phyloP scores from a whole-genome alignment of 2,329 filamentous ascomycete species.

The Fusarium sp. region DNA sequence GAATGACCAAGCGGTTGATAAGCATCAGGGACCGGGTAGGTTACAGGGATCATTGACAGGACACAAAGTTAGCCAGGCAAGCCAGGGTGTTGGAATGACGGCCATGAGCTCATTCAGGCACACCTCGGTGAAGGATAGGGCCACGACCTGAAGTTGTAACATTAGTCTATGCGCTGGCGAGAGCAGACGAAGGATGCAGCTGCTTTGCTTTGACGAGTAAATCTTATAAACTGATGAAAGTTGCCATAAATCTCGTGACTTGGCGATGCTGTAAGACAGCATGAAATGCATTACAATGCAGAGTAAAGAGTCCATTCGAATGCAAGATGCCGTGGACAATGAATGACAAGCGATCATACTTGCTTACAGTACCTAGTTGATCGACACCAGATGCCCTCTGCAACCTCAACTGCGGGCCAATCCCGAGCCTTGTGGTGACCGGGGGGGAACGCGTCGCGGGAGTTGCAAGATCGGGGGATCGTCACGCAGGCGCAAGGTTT shows the following conservation, averaged over 20 bases:
- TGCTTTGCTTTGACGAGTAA: neutral
- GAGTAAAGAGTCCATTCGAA: slow-evolving; percentile 8
- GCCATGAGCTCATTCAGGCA: slow-evolving; percentile 25
- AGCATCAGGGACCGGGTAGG: slow-evolving; percentile 12
- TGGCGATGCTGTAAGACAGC: slow-evolving; percentile 9
- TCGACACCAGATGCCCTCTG: slow-evolving; percentile 24
- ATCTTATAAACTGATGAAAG: neutral
- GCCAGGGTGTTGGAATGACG: slow-evolving; percentile 21
- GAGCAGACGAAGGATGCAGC: slow-evolving; percentile 8
- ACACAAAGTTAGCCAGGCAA: slow-evolving; percentile 33
- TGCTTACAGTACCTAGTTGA: slow-evolving; percentile 10
- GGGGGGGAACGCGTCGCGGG: slow-evolving; percentile 30
- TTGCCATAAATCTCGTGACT: slow-evolving; percentile 3
- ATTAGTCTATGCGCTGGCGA: slow-evolving; percentile 27
- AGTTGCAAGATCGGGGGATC: slow-evolving; percentile 43
- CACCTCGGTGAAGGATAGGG: slow-evolving; percentile 21
- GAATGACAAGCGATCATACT: slow-evolving; percentile 21
- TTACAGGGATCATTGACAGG: slow-evolving; percentile 25
- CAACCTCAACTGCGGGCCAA: slow-evolving; percentile 29
- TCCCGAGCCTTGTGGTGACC: slow-evolving; percentile 10
- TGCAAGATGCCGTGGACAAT: slow-evolving; percentile 15
- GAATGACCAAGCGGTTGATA: slow-evolving; percentile 39
- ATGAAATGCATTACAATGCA: slow-evolving; percentile 4
- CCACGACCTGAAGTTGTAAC: slow-evolving; percentile 38
- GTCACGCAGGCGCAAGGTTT: slow-evolving; percentile 37